Evolutionary conservation across 2,329 filamentous ascomycete genomes (phyloP).

Genomic region (Neopestalotiopsis clavispora): DNA sequence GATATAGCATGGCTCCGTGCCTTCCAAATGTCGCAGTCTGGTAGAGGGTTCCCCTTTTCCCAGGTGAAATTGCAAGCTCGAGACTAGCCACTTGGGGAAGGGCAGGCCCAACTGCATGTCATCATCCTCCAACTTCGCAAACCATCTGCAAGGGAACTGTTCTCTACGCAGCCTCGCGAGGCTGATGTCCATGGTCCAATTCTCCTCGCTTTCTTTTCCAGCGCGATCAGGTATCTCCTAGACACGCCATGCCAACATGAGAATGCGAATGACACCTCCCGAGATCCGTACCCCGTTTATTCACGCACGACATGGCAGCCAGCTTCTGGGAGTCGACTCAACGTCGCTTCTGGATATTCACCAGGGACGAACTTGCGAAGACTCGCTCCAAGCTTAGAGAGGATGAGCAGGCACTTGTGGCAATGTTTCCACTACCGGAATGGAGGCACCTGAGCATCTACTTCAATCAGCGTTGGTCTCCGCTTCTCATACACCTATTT

Average conservation of each 20-base stretch:
- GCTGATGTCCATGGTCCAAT: not conserved
- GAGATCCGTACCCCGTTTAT: not conserved
- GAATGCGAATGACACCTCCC: not conserved
- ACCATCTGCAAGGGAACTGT: no score
- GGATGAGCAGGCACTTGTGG: slow-evolving; percentile 73
- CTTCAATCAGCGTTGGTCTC: slow-evolving; percentile 81
- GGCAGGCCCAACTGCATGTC: no score
- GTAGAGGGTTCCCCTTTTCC: no score
- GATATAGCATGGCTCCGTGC: no score
- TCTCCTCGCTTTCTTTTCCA: not conserved
- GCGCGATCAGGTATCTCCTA: not conserved
- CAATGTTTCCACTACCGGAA: slow-evolving; percentile 83
- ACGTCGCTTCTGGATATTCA: slow-evolving; percentile 87
- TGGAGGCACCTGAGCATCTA: slow-evolving; percentile 85
- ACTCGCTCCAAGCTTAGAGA: slow-evolving; percentile 80
- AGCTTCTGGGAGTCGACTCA: slow-evolving; percentile 98
- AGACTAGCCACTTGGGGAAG: no score
- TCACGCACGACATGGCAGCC: slow-evolving; percentile 70
- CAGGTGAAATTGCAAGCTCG: no score
- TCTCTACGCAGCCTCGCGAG: not conserved
- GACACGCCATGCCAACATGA: slow-evolving; percentile 9
- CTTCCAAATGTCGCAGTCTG: no score
- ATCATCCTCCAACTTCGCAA: not conserved
- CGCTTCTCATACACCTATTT: slow-evolving; percentile 11
- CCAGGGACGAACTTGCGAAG: slow-evolving; percentile 77